Percentiles rank a stretch among this genome's conserved stretches.
Evolutionary conservation across 768 basidiomycete species (phyloP).

Genomic region (Exidia glandulosa): DNA sequence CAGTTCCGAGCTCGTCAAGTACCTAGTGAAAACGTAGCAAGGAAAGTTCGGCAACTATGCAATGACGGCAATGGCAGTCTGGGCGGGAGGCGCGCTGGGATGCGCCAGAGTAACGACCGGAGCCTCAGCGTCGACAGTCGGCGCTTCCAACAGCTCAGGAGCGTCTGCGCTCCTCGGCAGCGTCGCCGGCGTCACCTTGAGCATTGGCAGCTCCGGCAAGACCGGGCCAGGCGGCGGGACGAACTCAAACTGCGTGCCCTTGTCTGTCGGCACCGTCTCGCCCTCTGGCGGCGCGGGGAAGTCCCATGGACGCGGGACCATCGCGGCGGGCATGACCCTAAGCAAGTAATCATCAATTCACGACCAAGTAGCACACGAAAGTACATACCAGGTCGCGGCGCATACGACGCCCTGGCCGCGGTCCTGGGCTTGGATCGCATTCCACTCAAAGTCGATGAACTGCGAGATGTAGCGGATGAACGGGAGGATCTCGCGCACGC

Average conservation of each 20-base stretch:
- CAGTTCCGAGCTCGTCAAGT: no score
- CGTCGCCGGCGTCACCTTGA: neutral
- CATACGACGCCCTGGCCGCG: slow-evolving; percentile 72
- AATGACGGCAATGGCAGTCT: no score
- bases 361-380: neutral
- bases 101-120: no score
- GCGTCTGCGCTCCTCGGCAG: no score
- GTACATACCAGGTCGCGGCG: slow-evolving; percentile 70
- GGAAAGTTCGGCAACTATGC: no score
- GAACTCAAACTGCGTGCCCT: neutral
- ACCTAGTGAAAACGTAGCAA: no score
- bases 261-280: neutral
- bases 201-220: neutral
- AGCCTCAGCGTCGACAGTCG: no score
- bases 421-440: slow-evolving; percentile 49
- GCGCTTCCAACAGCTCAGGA: no score
- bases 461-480: slow-evolving; percentile 76
- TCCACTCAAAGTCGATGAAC: slow-evolving; percentile 69
- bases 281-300: slow-evolving; percentile 34
- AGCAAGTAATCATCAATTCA: no score
- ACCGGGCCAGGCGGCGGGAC: neutral
- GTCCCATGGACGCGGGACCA: slow-evolving; percentile 76
- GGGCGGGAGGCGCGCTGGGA: no score
- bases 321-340: slow-evolving; percentile 70
- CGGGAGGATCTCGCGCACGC: slow-evolving; percentile 72